These are phyloP conservation scores for Trichoderma endophyticum DNA, from an alignment of 2,329 filamentous ascomycete species.

Conservation along the genomic window DNA sequence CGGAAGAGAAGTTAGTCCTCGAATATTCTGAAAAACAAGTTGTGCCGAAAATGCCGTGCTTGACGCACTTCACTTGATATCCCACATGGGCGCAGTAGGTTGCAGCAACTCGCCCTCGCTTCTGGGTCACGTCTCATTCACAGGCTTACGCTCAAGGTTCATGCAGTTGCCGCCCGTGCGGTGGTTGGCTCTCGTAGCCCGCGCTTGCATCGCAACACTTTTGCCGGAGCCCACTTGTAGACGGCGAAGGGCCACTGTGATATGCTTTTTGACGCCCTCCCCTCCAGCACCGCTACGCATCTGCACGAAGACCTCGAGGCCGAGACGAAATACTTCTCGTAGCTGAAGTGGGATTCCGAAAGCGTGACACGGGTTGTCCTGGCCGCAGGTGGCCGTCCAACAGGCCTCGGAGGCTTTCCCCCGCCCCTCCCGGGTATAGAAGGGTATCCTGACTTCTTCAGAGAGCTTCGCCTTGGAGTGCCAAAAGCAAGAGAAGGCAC, in stretches of 20 bases:
- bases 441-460: background rate
- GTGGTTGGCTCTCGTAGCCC: background rate
- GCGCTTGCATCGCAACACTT: background rate
- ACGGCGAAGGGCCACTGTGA: background rate
- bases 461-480: background rate
- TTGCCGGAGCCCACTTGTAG: background rate
- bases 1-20: too few species aligned
- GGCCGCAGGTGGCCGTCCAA: background rate
- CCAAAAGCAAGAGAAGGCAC: background rate
- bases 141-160: background rate
- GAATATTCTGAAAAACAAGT: background rate
- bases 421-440: background rate
- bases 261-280: background rate
- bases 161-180: background rate
- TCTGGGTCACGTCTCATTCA: background rate
- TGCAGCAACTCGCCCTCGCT: background rate
- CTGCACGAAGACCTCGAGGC: background rate
- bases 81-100: background rate
- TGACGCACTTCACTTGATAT: background rate
- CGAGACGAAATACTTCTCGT: background rate
- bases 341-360: background rate
- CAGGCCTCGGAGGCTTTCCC: background rate
- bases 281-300: background rate
- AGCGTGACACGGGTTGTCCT: background rate
- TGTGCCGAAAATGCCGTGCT: constrained; percentile 9